A percentile compares a stretch with the other conserved stretches of the same genome.
These are phyloP conservation scores for Arabidopsis hybrid DNA, from an alignment of 441 rosid genomes.

Conservation along the genomic window DNA sequence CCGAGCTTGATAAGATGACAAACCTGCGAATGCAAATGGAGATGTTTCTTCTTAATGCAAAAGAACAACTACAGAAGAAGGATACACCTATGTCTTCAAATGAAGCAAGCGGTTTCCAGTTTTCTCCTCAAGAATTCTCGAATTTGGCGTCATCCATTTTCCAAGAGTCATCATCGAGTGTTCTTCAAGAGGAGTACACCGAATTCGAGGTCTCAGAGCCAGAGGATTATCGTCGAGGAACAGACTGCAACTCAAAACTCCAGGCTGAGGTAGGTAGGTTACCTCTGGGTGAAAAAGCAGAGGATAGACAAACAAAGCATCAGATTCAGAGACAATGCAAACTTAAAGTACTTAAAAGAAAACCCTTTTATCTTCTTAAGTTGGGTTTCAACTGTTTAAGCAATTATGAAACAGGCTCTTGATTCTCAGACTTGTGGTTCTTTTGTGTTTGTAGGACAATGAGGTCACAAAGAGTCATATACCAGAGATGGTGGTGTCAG, in stretches of 20 bases:
- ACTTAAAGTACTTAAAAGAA: slow-evolving; percentile 43
- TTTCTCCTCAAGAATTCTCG: slow-evolving; percentile 45
- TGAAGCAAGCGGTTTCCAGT: slow-evolving; percentile 40
- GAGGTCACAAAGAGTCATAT: slow-evolving; percentile 18
- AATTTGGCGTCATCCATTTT: slow-evolving; percentile 45
- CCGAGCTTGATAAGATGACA: slow-evolving; percentile 69
- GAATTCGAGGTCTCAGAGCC: slow-evolving; percentile 49
- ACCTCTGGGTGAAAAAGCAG: slow-evolving; percentile 55
- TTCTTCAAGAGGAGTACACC: slow-evolving; percentile 48
- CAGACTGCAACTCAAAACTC: slow-evolving; percentile 63
- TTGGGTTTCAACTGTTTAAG: slow-evolving; percentile 10
- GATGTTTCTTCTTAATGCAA: slow-evolving; percentile 53
- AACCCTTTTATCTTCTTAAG: background rate
- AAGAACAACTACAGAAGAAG: slow-evolving; percentile 45
- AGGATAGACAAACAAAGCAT: slow-evolving; percentile 41
- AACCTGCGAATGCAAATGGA: slow-evolving; percentile 72
- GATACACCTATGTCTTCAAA: slow-evolving; percentile 37
- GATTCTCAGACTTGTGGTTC: background rate
- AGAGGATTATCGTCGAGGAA: slow-evolving; percentile 51
- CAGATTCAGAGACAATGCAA: slow-evolving; percentile 35
- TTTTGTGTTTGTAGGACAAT: slow-evolving; percentile 26
- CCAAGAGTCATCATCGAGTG: slow-evolving; percentile 43
- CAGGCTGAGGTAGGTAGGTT: slow-evolving; percentile 58
- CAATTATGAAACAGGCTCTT: slow-evolving; percentile 17
- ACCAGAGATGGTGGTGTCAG: slow-evolving; percentile 42